Evolutionary conservation across 2,329 filamentous ascomycete species (phyloP).

Genomic region (Penicillium paneum): DNA sequence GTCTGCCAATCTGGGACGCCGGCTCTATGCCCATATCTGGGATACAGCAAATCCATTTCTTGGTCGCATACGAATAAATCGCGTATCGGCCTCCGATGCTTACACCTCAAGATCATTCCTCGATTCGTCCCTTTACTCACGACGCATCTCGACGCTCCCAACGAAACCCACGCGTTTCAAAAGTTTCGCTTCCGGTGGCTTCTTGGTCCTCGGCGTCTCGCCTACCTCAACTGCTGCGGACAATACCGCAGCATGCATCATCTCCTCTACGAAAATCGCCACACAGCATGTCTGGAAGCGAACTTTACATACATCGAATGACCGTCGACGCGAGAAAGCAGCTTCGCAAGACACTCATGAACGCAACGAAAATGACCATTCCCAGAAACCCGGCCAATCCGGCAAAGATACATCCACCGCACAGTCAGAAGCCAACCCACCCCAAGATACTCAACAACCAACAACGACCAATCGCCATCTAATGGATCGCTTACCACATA

Average conservation of each 20-base stretch:
- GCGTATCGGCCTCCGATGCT: conserved; percentile 16
- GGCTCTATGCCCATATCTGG: conserved; percentile 47
- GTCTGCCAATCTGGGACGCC: conserved; percentile 47
- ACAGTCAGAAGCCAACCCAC: conserved; percentile 21
- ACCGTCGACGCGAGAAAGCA: conserved; percentile 16
- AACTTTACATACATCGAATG: conserved; percentile 31
- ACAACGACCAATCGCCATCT: conserved; percentile 41
- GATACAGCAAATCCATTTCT: conserved; percentile 36
- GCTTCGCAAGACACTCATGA: conserved; percentile 14
- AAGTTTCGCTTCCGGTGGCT: conserved; percentile 55
- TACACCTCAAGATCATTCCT: conserved; percentile 13
- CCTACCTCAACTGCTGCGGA: conserved; percentile 35
- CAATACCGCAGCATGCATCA: conserved; percentile 32
- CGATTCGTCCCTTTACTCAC: conserved; percentile 14
- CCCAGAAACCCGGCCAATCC: conserved; percentile 2
- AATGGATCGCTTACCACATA: conserved; percentile 62
- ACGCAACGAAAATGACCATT: conserved; percentile 14
- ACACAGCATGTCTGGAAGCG: conserved; percentile 32
- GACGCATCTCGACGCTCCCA: conserved; percentile 20
- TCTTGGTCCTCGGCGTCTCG: conserved; percentile 50
- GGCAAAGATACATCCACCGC: conserved; percentile 8
- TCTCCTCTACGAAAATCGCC: conserved; percentile 31
- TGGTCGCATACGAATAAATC: conserved; percentile 28
- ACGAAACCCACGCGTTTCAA: conserved; percentile 42
- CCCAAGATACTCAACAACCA: conserved; percentile 21